phyloP scores from a whole-genome alignment of 2,329 filamentous ascomycete genomes.

The Ophidiomyces ophidiicola region DNA sequence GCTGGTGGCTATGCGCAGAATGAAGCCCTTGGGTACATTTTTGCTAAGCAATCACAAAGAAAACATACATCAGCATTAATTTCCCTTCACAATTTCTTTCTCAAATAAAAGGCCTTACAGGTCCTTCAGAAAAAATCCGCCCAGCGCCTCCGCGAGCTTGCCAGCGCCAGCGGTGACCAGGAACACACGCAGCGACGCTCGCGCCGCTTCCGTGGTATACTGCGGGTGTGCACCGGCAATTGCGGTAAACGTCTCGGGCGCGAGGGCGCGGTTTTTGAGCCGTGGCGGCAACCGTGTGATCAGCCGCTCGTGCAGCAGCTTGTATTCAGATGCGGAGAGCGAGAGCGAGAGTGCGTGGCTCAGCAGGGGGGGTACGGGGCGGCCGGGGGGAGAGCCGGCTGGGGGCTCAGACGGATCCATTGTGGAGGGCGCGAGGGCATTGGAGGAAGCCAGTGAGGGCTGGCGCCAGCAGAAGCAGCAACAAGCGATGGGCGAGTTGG shows the following conservation, averaged over 20 bases:
- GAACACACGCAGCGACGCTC: slow-evolving; percentile 61
- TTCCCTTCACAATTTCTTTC: slow-evolving; percentile 5
- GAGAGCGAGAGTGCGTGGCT: slow-evolving; percentile 81
- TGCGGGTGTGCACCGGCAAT: slow-evolving; percentile 46
- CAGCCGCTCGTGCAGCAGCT: slow-evolving; percentile 69
- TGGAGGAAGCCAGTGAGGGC: not conserved
- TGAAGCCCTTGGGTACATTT: slow-evolving; percentile 21
- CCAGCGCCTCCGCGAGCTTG: slow-evolving; percentile 49
- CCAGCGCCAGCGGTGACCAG: slow-evolving; percentile 50
- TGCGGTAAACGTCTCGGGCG: slow-evolving; percentile 41
- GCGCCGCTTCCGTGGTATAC: slow-evolving; percentile 57
- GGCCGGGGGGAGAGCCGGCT: slow-evolving; percentile 1
- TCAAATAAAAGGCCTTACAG: not conserved
- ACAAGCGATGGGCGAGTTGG: not conserved
- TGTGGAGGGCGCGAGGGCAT: not conserved
- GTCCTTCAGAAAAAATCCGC: slow-evolving; percentile 7
- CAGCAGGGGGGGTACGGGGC: slow-evolving; percentile 37
- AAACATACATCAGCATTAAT: slow-evolving; percentile 5
- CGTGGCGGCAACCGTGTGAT: slow-evolving; percentile 55
- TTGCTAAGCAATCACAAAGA: slow-evolving; percentile 7
- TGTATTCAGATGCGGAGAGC: slow-evolving; percentile 71
- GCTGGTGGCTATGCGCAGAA: slow-evolving; percentile 66
- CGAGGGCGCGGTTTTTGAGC: slow-evolving; percentile 43
- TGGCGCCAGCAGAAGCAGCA: not conserved
- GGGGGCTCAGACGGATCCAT: slow-evolving; percentile 10